A percentile compares a stretch with the other conserved stretches of the same genome.
Evolutionary conservation across 768 basidiomycete genomes (phyloP).

Genomic region (Phlebiopsis flavidoalba): DNA sequence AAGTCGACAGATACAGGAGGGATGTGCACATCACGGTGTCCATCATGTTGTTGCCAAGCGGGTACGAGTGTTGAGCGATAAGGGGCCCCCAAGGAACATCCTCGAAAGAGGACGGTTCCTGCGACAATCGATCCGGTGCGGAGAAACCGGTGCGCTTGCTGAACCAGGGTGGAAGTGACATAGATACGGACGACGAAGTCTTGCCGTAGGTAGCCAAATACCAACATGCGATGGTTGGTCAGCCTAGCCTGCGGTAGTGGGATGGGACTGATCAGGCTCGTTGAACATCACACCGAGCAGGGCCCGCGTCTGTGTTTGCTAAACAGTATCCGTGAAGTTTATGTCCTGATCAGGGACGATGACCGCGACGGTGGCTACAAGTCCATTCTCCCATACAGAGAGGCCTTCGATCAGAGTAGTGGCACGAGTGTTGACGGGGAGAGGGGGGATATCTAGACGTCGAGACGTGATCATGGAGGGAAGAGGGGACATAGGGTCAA

Average conservation of each 20-base stretch:
- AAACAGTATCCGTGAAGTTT: constrained; percentile 19
- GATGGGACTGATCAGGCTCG: constrained; percentile 23
- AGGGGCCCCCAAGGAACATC: constrained; percentile 15
- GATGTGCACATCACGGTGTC: constrained; percentile 17
- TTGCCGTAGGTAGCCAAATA: constrained; percentile 27
- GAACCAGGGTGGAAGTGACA: constrained; percentile 21
- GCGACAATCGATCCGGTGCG: neutral
- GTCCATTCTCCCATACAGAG: constrained; percentile 5
- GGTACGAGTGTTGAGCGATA: constrained; percentile 12
- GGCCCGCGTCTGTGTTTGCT: constrained; percentile 13
- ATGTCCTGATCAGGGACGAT: constrained; percentile 15
- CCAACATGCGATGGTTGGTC: constrained; percentile 24
- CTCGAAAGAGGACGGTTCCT: constrained; percentile 4
- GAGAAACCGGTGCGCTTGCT: neutral
- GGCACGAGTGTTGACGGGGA: neutral
- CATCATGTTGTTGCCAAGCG: constrained; percentile 11
- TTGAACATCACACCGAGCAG: constrained; percentile 20
- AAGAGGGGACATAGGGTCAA: constrained; percentile 3
- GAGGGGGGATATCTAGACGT: constrained; percentile 9
- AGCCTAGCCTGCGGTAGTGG: constrained; percentile 30
- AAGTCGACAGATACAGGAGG: constrained; percentile 15
- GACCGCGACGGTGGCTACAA: constrained; percentile 18
- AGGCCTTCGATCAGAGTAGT: constrained; percentile 8
- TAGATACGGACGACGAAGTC: constrained; percentile 27
- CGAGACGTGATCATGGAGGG: constrained; percentile 2